phyloP scores from a whole-genome alignment of 345 rosid species.

The Citrus trifoliata region DNA sequence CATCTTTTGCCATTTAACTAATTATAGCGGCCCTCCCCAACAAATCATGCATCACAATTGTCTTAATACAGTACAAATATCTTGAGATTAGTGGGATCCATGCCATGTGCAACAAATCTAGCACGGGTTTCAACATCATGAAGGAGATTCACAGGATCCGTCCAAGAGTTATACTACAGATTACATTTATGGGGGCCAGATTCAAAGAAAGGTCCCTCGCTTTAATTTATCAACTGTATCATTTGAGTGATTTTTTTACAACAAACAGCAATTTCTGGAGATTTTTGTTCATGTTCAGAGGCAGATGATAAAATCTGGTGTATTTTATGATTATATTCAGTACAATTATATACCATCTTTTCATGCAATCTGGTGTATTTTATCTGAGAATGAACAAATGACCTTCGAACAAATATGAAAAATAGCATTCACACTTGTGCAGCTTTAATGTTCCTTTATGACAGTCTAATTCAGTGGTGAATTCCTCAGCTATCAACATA shows the following conservation, averaged over 20 bases:
- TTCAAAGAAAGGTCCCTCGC: neutral
- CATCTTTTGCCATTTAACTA: neutral
- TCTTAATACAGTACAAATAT: neutral
- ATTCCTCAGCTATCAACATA: neutral
- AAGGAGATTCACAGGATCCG: neutral
- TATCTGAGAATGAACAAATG: neutral
- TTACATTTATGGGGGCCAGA: neutral
- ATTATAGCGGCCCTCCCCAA: neutral
- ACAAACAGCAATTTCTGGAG: neutral
- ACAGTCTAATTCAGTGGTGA: neutral
- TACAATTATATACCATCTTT: neutral
- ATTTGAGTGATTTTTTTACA: neutral
- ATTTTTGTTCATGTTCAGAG: neutral
- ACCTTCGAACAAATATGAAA: neutral
- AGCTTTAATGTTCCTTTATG: neutral
- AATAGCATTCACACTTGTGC: neutral
- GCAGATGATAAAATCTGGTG: neutral
- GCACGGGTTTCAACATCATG: neutral
- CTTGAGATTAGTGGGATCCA: neutral
- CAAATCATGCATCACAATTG: neutral
- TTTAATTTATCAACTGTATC: neutral
- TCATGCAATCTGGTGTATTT: too few relatives aligned
- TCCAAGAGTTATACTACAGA: neutral
- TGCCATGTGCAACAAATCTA: neutral
- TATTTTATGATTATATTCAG: too few relatives aligned